Evolutionary conservation across 2,329 filamentous ascomycete species (phyloP), one percentile per base, ranked within the genome.

Genomic region (Anisogramma anomala): DNA sequence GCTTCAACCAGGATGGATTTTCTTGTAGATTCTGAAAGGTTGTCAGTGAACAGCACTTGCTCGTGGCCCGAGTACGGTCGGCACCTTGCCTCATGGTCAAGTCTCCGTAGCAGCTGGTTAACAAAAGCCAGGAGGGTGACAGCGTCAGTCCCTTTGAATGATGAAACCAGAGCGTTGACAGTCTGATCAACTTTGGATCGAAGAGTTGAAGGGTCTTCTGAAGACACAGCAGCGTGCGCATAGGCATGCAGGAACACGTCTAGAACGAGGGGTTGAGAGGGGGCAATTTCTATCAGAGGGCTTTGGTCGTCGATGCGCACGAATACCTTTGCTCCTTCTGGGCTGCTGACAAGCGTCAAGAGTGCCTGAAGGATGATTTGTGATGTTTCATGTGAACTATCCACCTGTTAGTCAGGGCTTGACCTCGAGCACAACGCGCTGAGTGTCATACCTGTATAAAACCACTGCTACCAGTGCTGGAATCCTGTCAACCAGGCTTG

Each of bases 101-200:
- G 58, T 36, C 66, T 67, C 4, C 67, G 62, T 3, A 81, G 55
- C 33, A 77, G 59, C 32, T 61, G 59, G 13, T 66, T 69, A n/a
- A 78, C 50, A 50, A 79, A 79, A 28, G 63, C 63, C 2, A 81
- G 58, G 3, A 81, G 60, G 0, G 72, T 79, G 3, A 75, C 71
- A 4, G 66, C 73, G 52, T 80, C 74, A 8, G 75, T 79, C 9
- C 68, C 68, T 27, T 64, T 69, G 52, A 78, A 81, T 0, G 68
- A 67, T 6, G 67, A 60, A 6, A 71, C 61, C 3, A 80, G 61
- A 7, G 54, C 56, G 26, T 64, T 61, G 3, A 80, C 59, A 3
- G 63, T 63, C 10, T 52, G 45, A 47, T 74, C 63, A 31, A 81
- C 63, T 46, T 65, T 68, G 9, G 39, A 34, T 26, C 53, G 49